Base-by-base conservation (phyloP, 1,284 basidiomycete species). In the Pholiota adiposa region DNA sequence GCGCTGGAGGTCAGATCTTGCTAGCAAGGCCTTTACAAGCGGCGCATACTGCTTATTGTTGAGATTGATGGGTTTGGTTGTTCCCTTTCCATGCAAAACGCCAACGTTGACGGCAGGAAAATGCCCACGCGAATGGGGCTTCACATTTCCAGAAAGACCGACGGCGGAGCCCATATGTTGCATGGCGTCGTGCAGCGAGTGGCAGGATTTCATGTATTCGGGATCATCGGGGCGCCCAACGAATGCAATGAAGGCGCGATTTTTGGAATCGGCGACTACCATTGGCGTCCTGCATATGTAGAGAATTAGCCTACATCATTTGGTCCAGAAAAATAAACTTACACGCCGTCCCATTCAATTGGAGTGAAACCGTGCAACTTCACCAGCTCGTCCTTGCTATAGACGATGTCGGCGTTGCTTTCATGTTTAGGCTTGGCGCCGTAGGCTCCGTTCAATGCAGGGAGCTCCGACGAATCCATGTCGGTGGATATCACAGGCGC, bases 41-140 rank as follows among this genome's bases (percentile, higher is more conserved):
- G 43, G 1, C 18, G 23, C 14, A 9, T 25, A 18, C 11, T 44
- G 18, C 21, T 8, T 7, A 8, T 21, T 44, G 19, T 44, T 19
- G 1, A 44, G 2, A 14, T 44, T 23, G 19, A 44, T 3, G 1
- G 43, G 43, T 9, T 44, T 1, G 1, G 1, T 1, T 12, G 43
- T 44, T 18, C 43, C 43, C 8, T 58, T 58, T 14, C 50, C 56
- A 31, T 61, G 56, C 2, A 44, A 54, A 1, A 58, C 33, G 3
- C 60, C 56, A 0, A 58, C 41, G 18, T 62, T 62, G 29, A 62
- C 7, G 14, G 38, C 52, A 27, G 60, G 36, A 31, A 62, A 62
- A 5, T 25, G 27, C n/a, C 60, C 56, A 14, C 60, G 29, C 1
- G 18, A 27, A 29, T 62, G 54, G 8, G 23, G 40, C 14, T 34